These are phyloP conservation scores for Wickerhamiella australiensis DNA, from an alignment of 805 yeast species.

Conservation along the genomic window DNA sequence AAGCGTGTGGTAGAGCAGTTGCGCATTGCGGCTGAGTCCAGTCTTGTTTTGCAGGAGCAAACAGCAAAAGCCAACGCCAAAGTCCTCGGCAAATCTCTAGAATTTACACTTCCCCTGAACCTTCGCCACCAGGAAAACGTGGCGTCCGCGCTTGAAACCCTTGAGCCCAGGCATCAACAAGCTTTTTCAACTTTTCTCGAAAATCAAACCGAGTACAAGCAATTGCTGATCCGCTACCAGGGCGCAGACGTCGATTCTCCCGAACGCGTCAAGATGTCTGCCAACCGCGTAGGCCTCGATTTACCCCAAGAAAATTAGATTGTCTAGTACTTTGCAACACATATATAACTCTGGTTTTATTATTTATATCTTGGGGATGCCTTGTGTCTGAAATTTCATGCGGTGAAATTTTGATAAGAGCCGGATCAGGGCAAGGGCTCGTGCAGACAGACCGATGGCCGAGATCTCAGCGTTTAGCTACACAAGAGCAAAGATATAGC, in stretches of 20 bases:
- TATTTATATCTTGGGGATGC: too few species aligned
- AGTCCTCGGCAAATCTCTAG: background rate
- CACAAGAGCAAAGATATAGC: too few species aligned
- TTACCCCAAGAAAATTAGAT: conserved; percentile 10
- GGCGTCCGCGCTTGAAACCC: conserved; percentile 3
- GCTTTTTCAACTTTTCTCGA: conserved; percentile 53
- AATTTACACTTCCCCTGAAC: background rate
- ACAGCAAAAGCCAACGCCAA: conserved; percentile 2
- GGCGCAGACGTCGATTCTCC: conserved; percentile 65
- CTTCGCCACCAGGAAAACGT: conserved; percentile 7
- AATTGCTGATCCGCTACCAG: conserved; percentile 71
- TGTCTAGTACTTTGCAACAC: background rate
- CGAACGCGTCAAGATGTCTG: conserved; percentile 69
- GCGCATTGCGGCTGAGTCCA: background rate
- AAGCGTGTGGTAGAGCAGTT: background rate
- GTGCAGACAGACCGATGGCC: background rate
- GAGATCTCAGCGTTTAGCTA: too few species aligned
- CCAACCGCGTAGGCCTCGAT: conserved; percentile 77
- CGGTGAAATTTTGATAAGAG: background rate
- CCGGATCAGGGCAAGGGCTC: conserved; percentile 4
- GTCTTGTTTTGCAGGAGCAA: background rate
- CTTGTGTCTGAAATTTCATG: too few species aligned
- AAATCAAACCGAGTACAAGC: conserved; percentile 66
- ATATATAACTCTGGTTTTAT: background rate
- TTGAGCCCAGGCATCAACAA: conserved; percentile 8